A percentile compares a stretch with the other conserved stretches of the same genome.
Conservation (phyloP, 208 protist genomes). For the Blastocrithidia nonstop region DNA sequence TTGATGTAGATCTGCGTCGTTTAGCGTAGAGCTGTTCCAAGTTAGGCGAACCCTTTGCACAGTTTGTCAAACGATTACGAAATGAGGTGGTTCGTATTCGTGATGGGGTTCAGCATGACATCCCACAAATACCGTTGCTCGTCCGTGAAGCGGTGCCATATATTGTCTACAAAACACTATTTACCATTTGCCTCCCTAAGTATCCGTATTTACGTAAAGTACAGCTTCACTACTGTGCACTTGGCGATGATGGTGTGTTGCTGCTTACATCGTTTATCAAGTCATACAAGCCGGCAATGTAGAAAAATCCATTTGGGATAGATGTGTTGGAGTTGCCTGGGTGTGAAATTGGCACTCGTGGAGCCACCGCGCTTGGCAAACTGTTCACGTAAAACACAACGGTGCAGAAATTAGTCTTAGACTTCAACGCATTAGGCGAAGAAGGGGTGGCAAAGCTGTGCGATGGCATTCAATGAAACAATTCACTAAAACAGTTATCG, state of each 20-base stretch:
- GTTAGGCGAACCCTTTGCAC: constrained; percentile 30
- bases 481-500: constrained; percentile 37
- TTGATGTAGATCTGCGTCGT: constrained; percentile 55
- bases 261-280: constrained; percentile 59
- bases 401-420: constrained; percentile 43
- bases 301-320: constrained; percentile 72
- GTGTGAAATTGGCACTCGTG: constrained; percentile 42
- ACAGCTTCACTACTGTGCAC: constrained; percentile 43
- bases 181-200: constrained; percentile 26
- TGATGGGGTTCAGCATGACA: constrained; percentile 53
- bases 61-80: constrained; percentile 59
- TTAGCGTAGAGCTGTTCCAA: constrained; percentile 30
- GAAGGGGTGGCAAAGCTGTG: constrained; percentile 39
- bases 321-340: constrained; percentile 63
- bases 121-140: constrained; percentile 67
- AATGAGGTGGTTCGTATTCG: constrained; percentile 52
- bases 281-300: constrained; percentile 39
- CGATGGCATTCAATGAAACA: constrained; percentile 73
- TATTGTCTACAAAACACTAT: constrained; percentile 25
- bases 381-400: constrained; percentile 52
- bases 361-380: constrained; percentile 47
- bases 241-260: constrained; percentile 75
- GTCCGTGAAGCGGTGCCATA: constrained; percentile 28
- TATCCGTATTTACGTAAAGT: constrained; percentile 69
- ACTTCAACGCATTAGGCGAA: constrained; percentile 73